A percentile compares a stretch with the other conserved stretches of the same genome.
phyloP scores from a whole-genome alignment of 768 basidiomycete genomes.

The Filobasidium floriforme region DNA sequence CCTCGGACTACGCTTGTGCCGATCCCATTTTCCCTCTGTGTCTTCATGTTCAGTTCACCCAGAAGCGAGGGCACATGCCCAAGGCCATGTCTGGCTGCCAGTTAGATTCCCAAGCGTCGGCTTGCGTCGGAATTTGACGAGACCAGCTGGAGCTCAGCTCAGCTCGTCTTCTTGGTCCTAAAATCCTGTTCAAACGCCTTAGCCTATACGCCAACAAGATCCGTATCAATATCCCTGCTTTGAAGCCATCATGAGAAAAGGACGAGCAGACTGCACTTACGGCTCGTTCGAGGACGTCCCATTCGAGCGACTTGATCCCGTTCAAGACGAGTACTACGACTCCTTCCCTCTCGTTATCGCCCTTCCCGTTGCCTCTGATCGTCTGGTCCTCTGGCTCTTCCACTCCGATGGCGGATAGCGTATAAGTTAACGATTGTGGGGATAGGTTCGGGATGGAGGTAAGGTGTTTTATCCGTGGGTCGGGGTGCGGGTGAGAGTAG shows the following conservation, averaged over 20 bases:
- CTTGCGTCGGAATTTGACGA: too few relatives aligned
- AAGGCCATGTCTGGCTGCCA: too few relatives aligned
- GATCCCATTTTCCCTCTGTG: too few relatives aligned
- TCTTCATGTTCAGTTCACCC: too few relatives aligned
- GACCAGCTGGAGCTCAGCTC: too few relatives aligned
- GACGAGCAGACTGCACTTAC: slow-evolving; percentile 1
- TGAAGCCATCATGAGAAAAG: not conserved
- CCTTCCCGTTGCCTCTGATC: not conserved
- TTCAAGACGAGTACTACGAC: slow-evolving; percentile 2
- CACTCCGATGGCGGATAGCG: not conserved
- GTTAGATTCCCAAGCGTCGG: too few relatives aligned
- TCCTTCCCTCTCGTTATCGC: not conserved
- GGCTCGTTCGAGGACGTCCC: not conserved
- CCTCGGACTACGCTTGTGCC: too few relatives aligned
- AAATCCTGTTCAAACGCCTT: not conserved
- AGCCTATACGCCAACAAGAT: not conserved
- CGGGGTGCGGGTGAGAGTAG: not conserved
- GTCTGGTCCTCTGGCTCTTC: not conserved
- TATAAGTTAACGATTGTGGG: slow-evolving; percentile 1
- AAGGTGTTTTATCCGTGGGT: not conserved
- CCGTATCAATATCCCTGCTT: not conserved
- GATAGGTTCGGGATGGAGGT: not conserved
- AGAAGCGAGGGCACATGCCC: too few relatives aligned
- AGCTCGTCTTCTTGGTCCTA: not conserved
- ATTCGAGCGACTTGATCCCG: not conserved